Conservation (phyloP, 2,329 filamentous ascomycete species). For the Metarhizium humberi region DNA sequence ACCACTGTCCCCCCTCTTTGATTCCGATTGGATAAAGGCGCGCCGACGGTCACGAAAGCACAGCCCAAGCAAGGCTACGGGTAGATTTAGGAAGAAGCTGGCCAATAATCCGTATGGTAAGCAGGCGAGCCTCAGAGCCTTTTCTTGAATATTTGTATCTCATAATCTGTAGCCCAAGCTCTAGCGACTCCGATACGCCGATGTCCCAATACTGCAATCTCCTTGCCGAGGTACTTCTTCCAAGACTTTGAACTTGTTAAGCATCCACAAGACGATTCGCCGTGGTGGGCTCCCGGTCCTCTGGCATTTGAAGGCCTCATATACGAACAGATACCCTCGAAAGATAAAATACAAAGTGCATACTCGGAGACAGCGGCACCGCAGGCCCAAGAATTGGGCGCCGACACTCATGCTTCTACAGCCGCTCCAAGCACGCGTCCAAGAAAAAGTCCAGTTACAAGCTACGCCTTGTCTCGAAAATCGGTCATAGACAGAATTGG, state of each 20-base stretch:
- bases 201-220: slow-evolving; percentile 38
- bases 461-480: slow-evolving; percentile 21
- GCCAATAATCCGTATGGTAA: slow-evolving; percentile 56
- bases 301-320: slow-evolving; percentile 21
- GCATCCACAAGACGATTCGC: slow-evolving; percentile 41
- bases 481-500: slow-evolving; percentile 17
- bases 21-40: slow-evolving; percentile 38
- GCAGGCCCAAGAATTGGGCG: neutral
- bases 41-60: slow-evolving; percentile 32
- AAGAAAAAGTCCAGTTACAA: slow-evolving; percentile 12
- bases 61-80: slow-evolving; percentile 19
- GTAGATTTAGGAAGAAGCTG: slow-evolving; percentile 48
- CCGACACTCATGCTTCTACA: neutral
- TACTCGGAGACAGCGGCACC: neutral
- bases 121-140: slow-evolving; percentile 2
- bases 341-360: neutral
- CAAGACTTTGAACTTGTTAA: slow-evolving; percentile 48
- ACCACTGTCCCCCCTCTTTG: slow-evolving; percentile 45
- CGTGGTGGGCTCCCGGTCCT: slow-evolving; percentile 48
- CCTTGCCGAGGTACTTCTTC: slow-evolving; percentile 53
- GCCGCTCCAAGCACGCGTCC: neutral
- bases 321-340: neutral
- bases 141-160: slow-evolving; percentile 5
- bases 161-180: slow-evolving; percentile 42
- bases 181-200: slow-evolving; percentile 51